Evolutionary conservation across 2,329 filamentous ascomycete species (phyloP).

Genomic region (Tricladium varicosporioides): DNA sequence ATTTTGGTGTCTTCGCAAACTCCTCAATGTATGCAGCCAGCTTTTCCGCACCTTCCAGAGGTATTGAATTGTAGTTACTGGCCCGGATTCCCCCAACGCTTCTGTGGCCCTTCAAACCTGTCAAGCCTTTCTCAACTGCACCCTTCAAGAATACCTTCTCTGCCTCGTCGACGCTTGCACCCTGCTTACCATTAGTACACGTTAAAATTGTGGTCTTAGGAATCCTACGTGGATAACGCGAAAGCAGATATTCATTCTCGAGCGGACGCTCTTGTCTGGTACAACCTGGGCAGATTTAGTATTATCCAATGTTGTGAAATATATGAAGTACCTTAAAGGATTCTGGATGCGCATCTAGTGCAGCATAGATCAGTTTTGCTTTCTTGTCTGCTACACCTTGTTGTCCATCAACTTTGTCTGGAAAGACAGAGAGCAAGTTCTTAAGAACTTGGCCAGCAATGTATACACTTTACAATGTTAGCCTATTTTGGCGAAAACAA

Average conservation of each 20-base stretch:
- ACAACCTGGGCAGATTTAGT: conserved; percentile 49
- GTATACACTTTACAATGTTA: conserved; percentile 60
- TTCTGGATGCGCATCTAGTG: conserved; percentile 69
- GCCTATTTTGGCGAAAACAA: conserved; percentile 1
- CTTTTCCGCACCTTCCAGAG: conserved; percentile 64
- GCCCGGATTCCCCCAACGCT: conserved; percentile 83
- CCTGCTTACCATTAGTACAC: conserved; percentile 13
- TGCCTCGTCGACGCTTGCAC: conserved; percentile 59
- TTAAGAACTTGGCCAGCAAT: conserved; percentile 87
- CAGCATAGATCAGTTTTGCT: conserved; percentile 71
- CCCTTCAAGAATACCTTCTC: conserved; percentile 81
- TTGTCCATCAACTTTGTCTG: conserved; percentile 73
- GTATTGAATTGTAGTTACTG: conserved; percentile 86
- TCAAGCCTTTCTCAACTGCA: conserved; percentile 64
- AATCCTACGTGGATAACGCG: conserved; percentile 54
- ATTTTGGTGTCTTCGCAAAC: conserved; percentile 42
- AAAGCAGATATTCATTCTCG: conserved; percentile 96
- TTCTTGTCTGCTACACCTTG: conserved; percentile 72
- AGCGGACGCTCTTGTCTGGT: conserved; percentile 71
- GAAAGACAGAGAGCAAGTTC: conserved; percentile 63
- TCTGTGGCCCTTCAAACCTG: conserved; percentile 85
- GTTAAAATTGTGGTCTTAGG: background rate
- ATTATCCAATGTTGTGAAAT: background rate
- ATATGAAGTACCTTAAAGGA: conserved; percentile 57
- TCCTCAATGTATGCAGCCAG: conserved; percentile 60